Base-by-base conservation (phyloP, 192 early-diverging fungal genomes). In the Entrophospora sp. region DNA sequence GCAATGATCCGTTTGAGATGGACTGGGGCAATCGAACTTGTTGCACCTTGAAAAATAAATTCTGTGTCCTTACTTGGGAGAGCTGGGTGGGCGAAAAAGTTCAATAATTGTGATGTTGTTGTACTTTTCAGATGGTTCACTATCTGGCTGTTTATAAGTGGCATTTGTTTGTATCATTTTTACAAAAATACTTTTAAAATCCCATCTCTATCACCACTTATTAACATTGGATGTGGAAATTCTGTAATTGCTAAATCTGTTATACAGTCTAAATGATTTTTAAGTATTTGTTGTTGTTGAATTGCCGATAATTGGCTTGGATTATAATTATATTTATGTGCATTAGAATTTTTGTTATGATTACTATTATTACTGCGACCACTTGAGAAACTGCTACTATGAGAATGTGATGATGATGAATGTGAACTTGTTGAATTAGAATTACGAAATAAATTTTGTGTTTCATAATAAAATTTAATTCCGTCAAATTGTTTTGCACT, bases 201-300 rank as follows among this genome's bases (percentile, higher is more conserved):
- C 22, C 91, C 91, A 72, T 92, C 91, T 14, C 88, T 73, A 57
- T 87, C 83, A 14, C 80, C 81, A 61, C 81, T 82, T 20, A 92
- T 87, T 13, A 92, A 67, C 87, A 92, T 87, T 56, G 82, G 84
- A 68, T 82, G 84, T 0, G 91, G 90, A 24, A 85, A 40, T 51
- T 85, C 79, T 16, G 88, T 88, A 31, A 89, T 52, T 4, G 73
- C 63, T 53, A 89, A 73, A 67, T 88, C 89, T 30, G 77, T 86
- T 40, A 92, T 88, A 8, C 84, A 79, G 75, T 92, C 90, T 55
- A 88, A 69, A 66, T 91, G 90, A 64, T 83, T 82, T 36, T 73
- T 66, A 63, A 84, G 61, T 31, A 83, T 49, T n/a, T 74, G 65
- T 69, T 84, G 83, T 57, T 84, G 83, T 56, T 83, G 77, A 0